These are phyloP conservation scores for Globisporangium middletonii DNA, from an alignment of 352 stramenopile species.

Conservation along the genomic window DNA sequence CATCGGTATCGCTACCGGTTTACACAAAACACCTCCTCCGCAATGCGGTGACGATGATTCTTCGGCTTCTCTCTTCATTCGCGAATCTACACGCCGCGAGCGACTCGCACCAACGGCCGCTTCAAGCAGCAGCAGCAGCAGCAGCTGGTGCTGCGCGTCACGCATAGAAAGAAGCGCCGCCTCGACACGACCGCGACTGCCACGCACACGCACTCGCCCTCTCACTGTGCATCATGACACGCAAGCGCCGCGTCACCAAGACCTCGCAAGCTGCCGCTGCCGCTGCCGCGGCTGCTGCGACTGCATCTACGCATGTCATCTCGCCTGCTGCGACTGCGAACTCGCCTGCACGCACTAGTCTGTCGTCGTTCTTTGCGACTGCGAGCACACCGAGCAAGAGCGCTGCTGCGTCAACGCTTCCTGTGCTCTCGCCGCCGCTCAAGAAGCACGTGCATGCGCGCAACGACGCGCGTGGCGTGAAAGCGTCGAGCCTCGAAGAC, in stretches of 20 bases:
- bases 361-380: not conserved
- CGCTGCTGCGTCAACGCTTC: constrained; percentile 5
- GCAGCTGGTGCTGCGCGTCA: not conserved
- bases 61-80: not conserved
- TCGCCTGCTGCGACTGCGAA: not conserved
- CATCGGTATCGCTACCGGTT: constrained; percentile 3
- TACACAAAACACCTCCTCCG: not conserved
- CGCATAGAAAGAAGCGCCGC: not conserved
- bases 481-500: constrained; percentile 29
- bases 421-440: constrained; percentile 39
- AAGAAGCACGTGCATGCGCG: constrained; percentile 43
- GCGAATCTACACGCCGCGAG: not conserved
- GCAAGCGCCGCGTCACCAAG: constrained; percentile 14
- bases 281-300: not conserved
- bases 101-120: not conserved
- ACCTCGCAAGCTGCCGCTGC: not conserved
- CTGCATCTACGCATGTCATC: no score
- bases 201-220: no score
- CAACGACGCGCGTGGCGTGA: constrained; percentile 24
- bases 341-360: constrained; percentile 1
- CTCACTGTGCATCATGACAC: constrained; percentile 7
- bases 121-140: not conserved
- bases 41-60: not conserved
- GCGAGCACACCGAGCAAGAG: not conserved
- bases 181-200: no score